Evolutionary conservation across 768 basidiomycete species (phyloP), one percentile per base, ranked within the genome.

Genomic region (Punctularia strigosozonata): DNA sequence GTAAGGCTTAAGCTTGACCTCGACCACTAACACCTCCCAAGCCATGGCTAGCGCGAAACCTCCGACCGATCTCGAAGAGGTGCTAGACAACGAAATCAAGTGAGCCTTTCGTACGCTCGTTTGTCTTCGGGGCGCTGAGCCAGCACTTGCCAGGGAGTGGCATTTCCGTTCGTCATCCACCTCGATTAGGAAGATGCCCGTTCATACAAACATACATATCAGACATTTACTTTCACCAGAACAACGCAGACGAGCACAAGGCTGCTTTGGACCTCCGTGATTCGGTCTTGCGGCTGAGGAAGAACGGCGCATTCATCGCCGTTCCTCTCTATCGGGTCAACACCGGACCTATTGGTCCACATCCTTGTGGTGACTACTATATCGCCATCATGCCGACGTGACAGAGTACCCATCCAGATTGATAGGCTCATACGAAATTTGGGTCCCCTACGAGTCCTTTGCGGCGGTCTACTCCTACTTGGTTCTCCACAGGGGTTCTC

Each of bases 161-260:
- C 81, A 84, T 50, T 84, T 84, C 50, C 81, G 81, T 82, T n/a
- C 13, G 47, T n/a, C n/a, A n/a, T n/a, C n/a, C n/a, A n/a, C n/a
- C n/a, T n/a, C n/a, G n/a, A n/a, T n/a, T n/a, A n/a, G n/a, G n/a
- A n/a, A n/a, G n/a, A n/a, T n/a, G n/a, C n/a, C n/a, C n/a, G n/a
- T n/a, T n/a, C n/a, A n/a, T n/a, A n/a, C n/a, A n/a, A n/a, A n/a
- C n/a, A n/a, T n/a, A n/a, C n/a, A n/a, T n/a, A n/a, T n/a, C n/a
- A 85, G 81, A 87, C 50, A 85, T 87, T 34, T 85, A 87, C 58
- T 87, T 84, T 54, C 74, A 75, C 45, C 81, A 83, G 56, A 61
- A 65, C 18, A 84, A 81, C 47, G 58, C 65, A 0, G 62, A 65
- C 3, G 73, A 82, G 43, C 75, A 77, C 37, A 64, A 72, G 25